Conservation (phyloP, 306 rosid species). For the Quercus wislizeni region DNA sequence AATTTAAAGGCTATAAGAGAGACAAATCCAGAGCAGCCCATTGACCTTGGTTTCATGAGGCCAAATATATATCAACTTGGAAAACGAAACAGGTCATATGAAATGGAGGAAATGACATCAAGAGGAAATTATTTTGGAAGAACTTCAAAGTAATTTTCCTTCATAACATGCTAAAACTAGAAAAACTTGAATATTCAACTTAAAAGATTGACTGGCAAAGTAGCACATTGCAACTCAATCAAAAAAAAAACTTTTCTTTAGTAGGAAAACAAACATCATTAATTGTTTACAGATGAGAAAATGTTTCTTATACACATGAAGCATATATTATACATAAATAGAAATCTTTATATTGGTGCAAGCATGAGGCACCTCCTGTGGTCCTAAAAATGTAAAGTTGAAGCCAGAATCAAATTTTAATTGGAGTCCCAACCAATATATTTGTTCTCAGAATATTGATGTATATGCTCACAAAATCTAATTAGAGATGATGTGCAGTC, state of each 20-base stretch:
- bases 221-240: background rate
- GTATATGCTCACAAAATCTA: background rate
- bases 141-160: background rate
- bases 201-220: background rate
- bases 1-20: no score
- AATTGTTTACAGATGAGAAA: background rate
- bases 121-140: background rate
- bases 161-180: background rate
- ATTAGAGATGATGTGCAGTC: conserved; percentile 14
- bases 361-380: no score
- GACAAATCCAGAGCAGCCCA: background rate
- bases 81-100: background rate
- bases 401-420: no score
- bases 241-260: background rate
- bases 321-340: no score
- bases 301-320: background rate
- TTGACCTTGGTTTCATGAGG: background rate
- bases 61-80: conserved; percentile 5
- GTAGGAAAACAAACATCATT: background rate
- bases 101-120: background rate
- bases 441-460: background rate
- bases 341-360: no score
- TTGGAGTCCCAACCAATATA: background rate
- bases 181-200: background rate
- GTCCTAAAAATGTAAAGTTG: no score